Evolutionary conservation across 2,329 filamentous ascomycete species (phyloP).

Genomic region (Cercospora sp.): DNA sequence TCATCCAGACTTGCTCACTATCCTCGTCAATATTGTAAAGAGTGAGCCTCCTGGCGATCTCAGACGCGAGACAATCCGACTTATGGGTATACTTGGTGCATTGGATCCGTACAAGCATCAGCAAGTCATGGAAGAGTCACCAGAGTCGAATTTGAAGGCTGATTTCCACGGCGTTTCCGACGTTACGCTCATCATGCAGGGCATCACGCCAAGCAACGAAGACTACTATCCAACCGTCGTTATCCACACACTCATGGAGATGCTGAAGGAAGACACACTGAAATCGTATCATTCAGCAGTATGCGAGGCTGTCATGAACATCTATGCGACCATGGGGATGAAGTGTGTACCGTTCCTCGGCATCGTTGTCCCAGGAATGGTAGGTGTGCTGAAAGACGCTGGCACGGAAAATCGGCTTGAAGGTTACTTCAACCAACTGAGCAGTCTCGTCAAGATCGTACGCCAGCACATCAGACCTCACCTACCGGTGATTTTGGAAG

Average conservation of each 20-base stretch:
- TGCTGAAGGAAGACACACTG: slow-evolving; percentile 86
- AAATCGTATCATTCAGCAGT: slow-evolving; percentile 89
- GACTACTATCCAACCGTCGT: slow-evolving; percentile 98
- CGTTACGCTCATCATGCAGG: slow-evolving; percentile 97
- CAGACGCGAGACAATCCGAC: slow-evolving; percentile 89
- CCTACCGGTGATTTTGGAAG: slow-evolving; percentile 79
- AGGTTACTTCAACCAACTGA: slow-evolving; percentile 96
- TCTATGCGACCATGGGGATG: slow-evolving; percentile 92
- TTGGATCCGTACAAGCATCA: slow-evolving; percentile 96
- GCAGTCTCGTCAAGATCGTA: slow-evolving; percentile 89
- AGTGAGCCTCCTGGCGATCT: slow-evolving; percentile 84
- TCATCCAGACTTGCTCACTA: slow-evolving; percentile 88
- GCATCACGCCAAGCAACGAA: slow-evolving; percentile 91
- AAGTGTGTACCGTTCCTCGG: slow-evolving; percentile 95
- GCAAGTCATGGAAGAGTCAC: slow-evolving; percentile 85
- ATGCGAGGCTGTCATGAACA: slow-evolving; percentile 97
- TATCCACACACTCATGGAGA: slow-evolving; percentile 89
- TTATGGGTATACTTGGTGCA: slow-evolving; percentile 93
- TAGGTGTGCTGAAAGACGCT: slow-evolving; percentile 82
- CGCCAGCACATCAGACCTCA: slow-evolving; percentile 94
- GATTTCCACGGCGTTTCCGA: slow-evolving; percentile 76
- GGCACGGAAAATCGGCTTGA: slow-evolving; percentile 68
- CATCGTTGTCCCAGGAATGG: slow-evolving; percentile 90
- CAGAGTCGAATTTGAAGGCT: slow-evolving; percentile 72
- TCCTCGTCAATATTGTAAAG: slow-evolving; percentile 91